Evolutionary conservation across 2,329 filamentous ascomycete species (phyloP).

Genomic region (Aureobasidium sp.): DNA sequence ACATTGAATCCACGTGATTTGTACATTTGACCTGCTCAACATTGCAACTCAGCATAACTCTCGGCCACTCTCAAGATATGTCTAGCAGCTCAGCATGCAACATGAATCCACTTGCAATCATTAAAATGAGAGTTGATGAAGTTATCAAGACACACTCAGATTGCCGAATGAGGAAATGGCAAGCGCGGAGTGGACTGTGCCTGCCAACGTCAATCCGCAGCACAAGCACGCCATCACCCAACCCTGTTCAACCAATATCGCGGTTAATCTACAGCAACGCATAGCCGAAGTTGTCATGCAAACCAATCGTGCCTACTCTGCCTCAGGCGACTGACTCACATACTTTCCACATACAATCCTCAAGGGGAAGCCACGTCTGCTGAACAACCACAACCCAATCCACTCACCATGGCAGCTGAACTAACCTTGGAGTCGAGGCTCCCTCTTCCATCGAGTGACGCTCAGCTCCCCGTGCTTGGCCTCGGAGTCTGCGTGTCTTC

Average conservation of each 20-base stretch:
- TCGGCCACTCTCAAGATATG: background rate
- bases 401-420: background rate
- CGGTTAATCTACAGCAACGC: background rate
- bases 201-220: constrained; percentile 5
- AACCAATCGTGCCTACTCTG: background rate
- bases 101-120: background rate
- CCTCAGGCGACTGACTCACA: constrained; percentile 4
- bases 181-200: constrained; percentile 4
- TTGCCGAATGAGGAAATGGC: background rate
- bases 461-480: constrained; percentile 54
- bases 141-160: background rate
- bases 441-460: constrained; percentile 39
- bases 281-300: background rate
- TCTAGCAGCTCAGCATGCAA: background rate
- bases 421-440: background rate
- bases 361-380: background rate
- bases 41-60: background rate
- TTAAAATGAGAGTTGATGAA: background rate
- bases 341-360: background rate
- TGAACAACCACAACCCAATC: background rate
- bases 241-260: background rate
- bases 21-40: no score
- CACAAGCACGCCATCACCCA: constrained; percentile 3
- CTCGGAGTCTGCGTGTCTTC: constrained; percentile 60
- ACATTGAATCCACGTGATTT: no score